These are phyloP conservation scores for Pseudocercospora fijiensis DNA, from an alignment of 2,329 filamentous ascomycete species.

Conservation along the genomic window DNA sequence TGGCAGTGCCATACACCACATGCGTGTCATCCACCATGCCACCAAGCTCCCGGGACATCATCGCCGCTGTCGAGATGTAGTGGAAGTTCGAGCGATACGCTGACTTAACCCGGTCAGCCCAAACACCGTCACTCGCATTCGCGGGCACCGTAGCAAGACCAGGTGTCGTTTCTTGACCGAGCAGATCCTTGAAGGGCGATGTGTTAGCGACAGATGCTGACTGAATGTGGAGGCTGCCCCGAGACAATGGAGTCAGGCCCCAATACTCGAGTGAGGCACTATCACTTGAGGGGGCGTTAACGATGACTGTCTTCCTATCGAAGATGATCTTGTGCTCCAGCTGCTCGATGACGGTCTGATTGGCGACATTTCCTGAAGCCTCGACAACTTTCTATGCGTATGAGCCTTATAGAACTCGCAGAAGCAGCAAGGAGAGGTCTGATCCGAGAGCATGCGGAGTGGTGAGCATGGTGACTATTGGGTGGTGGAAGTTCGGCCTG, in stretches of 20 bases:
- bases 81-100: constrained; percentile 17
- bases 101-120: constrained; percentile 17
- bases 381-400: constrained; percentile 38
- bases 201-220: constrained; percentile 12
- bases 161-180: constrained; percentile 35
- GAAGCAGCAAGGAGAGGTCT: background rate
- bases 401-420: background rate
- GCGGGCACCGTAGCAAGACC: constrained; percentile 23
- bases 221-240: constrained; percentile 33
- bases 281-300: constrained; percentile 10
- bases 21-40: constrained; percentile 32
- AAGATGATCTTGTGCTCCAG: constrained; percentile 22
- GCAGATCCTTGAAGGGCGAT: constrained; percentile 30
- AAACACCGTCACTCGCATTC: constrained; percentile 23
- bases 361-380: constrained; percentile 29
- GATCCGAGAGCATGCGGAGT: background rate
- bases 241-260: constrained; percentile 30
- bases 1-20: constrained; percentile 29
- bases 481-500: background rate
- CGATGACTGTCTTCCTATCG: constrained; percentile 15
- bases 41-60: constrained; percentile 26
- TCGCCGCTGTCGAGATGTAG: constrained; percentile 26
- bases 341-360: constrained; percentile 11
- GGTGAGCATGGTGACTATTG: background rate
- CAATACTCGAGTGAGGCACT: constrained; percentile 20